Percentiles rank a stretch among this genome's conserved stretches.
Conservation (phyloP, 176 grass and related monocot genomes). For the Dendrocalamus sinicus region DNA sequence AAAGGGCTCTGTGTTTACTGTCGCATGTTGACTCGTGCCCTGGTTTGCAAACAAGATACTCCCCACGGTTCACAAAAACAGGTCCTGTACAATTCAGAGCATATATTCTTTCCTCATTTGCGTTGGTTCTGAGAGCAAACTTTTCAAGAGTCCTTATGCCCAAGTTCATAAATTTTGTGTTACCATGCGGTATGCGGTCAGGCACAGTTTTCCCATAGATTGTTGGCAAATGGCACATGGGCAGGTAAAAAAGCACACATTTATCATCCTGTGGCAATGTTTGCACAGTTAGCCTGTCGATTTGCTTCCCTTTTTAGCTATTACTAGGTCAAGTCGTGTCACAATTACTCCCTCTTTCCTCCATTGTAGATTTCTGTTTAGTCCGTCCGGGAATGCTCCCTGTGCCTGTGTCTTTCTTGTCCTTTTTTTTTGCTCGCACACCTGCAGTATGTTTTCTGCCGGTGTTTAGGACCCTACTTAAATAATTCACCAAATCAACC, state of each 20-base stretch:
- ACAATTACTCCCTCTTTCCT: constrained; percentile 46
- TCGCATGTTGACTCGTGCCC: constrained; percentile 39
- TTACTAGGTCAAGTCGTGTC: constrained; percentile 34
- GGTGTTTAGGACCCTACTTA: background rate
- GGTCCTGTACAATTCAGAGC: constrained; percentile 32
- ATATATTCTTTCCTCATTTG: constrained; percentile 37
- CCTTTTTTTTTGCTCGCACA: background rate
- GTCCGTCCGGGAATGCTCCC: background rate
- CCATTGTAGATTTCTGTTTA: constrained; percentile 37
- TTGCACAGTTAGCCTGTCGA: constrained; percentile 22
- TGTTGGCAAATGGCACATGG: background rate
- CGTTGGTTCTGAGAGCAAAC: background rate
- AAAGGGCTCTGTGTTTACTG: constrained; percentile 2
- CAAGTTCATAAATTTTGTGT: background rate
- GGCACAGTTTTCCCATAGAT: constrained; percentile 1
- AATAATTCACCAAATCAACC: constrained; percentile 25
- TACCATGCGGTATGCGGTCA: background rate
- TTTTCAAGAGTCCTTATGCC: background rate
- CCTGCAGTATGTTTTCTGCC: background rate
- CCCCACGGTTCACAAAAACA: no score
- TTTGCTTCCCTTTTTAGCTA: constrained; percentile 37
- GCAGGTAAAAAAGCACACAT: constrained; percentile 8
- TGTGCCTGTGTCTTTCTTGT: background rate
- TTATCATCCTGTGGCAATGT: constrained; percentile 22
- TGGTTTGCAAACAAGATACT: constrained; percentile 22